Percentiles rank a stretch among this genome's conserved stretches.
These are phyloP conservation scores for Blastocystis sp. DNA, from an alignment of 352 stramenopile genomes.

Conservation along the genomic window DNA sequence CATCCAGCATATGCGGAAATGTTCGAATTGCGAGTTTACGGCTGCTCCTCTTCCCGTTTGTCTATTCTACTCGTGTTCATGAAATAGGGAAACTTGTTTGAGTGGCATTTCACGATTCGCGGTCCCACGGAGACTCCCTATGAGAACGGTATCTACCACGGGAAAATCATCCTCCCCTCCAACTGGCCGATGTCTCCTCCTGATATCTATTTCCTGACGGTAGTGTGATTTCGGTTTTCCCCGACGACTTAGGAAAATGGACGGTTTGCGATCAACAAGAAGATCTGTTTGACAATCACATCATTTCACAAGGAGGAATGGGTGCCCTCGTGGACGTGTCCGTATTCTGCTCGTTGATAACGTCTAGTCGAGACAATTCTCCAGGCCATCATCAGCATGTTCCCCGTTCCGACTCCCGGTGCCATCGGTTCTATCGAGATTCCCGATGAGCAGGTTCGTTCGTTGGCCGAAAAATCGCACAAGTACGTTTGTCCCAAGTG, in stretches of 20 bases:
- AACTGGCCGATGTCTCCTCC: slow-evolving; percentile 90
- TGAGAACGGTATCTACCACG: slow-evolving; percentile 89
- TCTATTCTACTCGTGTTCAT: background rate
- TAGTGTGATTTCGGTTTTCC: background rate
- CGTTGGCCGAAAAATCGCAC: slow-evolving; percentile 68
- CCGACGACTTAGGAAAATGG: slow-evolving; percentile 70
- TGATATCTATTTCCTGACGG: slow-evolving; percentile 89
- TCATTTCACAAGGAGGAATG: slow-evolving; percentile 92
- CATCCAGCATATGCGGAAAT: slow-evolving; percentile 23
- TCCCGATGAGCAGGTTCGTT: slow-evolving; percentile 65
- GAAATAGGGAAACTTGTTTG: slow-evolving; percentile 74
- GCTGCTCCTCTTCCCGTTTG: slow-evolving; percentile 24
- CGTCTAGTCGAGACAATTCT: slow-evolving; percentile 80
- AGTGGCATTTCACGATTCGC: slow-evolving; percentile 94
- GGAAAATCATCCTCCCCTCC: slow-evolving; percentile 82
- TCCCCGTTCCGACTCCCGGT: slow-evolving; percentile 70
- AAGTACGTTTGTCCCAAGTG: slow-evolving; percentile 72
- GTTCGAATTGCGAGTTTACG: background rate
- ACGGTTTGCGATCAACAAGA: slow-evolving; percentile 88
- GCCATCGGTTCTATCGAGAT: slow-evolving; percentile 73
- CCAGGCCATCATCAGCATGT: slow-evolving; percentile 91
- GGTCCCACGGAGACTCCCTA: slow-evolving; percentile 87
- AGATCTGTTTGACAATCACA: slow-evolving; percentile 94
- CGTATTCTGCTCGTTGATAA: background rate
- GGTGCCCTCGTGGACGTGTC: slow-evolving; percentile 74